Evolutionary conservation across 192 early-diverging fungal genomes (phyloP), one percentile per base, ranked within the genome.

Genomic region (Thoreauomyces humboldtii): DNA sequence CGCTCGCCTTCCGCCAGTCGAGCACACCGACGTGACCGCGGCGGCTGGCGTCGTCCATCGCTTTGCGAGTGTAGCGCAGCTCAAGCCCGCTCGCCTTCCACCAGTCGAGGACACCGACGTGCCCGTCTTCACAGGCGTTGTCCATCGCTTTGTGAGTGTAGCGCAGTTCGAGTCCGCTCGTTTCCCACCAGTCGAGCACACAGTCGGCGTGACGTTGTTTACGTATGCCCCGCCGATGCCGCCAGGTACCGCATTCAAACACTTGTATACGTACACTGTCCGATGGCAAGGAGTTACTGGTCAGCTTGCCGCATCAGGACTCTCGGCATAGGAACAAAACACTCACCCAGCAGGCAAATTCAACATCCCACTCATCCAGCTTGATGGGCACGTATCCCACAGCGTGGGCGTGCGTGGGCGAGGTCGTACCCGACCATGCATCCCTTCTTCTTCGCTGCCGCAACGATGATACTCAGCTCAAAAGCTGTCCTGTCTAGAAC

Each of bases 181-280:
- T 37, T 57, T 61, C 47, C 59, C 59, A 59, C 56, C 56, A 59
- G 15, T 59, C 38, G 19, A 59, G 56, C 19, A 59, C 56, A n/a
- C 28, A 1, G 4, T 38, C 24, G 21, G 81, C 83, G 63, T 95
- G 84, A 61, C 85, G 86, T 90, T 83, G 57, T 99, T 93, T 4
- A 99, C 86, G 74, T 94, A 99, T 7, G 90, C 83, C 1, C 92
- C 92, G 17, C 85, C 92, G 59, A 99, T 95, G 36, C 90, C 90
- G 37, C 96, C 96, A 0, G 96, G 92, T 2, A 94, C 95, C n/a
- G 93, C 85, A 69, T 99, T 99, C 44, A 99, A 75, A 73, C 97
- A 99, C 73, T 99, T 99, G 86, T 98, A 98, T n/a, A n/a, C 4
- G 94, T 89, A 80, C 94, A 98, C 81, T 79, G n/a, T n/a, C n/a